Percentiles rank a stretch among this genome's conserved stretches.
Evolutionary conservation across 1,284 basidiomycete genomes (phyloP).

Genomic region (Moniliophthora roreri): DNA sequence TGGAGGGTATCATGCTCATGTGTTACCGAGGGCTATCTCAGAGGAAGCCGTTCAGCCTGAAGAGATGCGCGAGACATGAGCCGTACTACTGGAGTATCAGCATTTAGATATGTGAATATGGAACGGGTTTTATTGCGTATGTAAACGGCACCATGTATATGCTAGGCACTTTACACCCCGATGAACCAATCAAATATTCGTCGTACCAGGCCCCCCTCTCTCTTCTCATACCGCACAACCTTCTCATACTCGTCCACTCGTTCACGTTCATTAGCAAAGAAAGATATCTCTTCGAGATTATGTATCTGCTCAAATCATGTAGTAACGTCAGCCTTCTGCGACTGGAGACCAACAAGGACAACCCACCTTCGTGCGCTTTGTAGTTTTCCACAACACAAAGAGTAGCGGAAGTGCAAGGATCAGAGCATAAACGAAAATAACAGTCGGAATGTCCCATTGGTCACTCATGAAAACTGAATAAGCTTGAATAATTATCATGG

Average conservation of each 20-base stretch:
- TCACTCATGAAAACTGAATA: slow-evolving; percentile 57
- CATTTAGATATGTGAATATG: no score
- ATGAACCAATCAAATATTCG: no score
- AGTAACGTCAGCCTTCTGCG: neutral
- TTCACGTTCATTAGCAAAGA: slow-evolving; percentile 39
- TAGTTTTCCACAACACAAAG: slow-evolving; percentile 62
- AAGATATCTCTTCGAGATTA: slow-evolving; percentile 32
- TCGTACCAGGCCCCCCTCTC: neutral
- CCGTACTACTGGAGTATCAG: no score
- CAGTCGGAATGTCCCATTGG: slow-evolving; percentile 53
- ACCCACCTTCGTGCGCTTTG: slow-evolving; percentile 47
- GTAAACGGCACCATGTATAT: no score
- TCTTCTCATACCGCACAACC: neutral
- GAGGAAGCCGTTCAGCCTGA: no score
- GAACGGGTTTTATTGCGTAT: no score
- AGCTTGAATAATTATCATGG: slow-evolving; percentile 55
- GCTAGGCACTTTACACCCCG: no score
- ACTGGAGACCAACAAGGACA: neutral
- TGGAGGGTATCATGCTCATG: no score
- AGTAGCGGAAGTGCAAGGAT: slow-evolving; percentile 52
- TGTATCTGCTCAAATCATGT: slow-evolving; percentile 29
- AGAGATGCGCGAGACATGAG: no score
- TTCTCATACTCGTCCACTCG: slow-evolving; percentile 39
- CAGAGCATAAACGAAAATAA: slow-evolving; percentile 56
- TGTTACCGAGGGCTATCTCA: no score